Conservation (phyloP, 495 filamentous ascomycete genomes). For the Astrothelium macrocarpum region DNA sequence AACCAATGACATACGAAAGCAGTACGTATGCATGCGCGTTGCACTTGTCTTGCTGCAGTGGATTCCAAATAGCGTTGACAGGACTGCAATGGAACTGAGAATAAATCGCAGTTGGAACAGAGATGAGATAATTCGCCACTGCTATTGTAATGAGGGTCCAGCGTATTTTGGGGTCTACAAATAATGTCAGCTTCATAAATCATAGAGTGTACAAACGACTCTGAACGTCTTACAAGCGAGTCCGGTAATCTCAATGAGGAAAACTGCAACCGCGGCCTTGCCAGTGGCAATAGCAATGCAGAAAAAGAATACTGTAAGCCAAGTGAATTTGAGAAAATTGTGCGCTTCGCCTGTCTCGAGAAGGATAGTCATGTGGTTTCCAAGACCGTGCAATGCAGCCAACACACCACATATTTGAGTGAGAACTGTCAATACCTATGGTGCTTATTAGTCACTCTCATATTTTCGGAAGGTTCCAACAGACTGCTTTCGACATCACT, state of each 20-base stretch:
- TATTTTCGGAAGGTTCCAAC: neutral
- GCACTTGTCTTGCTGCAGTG: neutral
- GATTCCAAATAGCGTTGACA: slow-evolving; percentile 1
- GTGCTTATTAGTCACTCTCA: neutral
- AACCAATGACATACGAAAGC: neutral
- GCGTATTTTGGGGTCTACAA: slow-evolving; percentile 4
- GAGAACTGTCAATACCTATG: neutral
- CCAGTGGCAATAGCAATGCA: slow-evolving; percentile 4
- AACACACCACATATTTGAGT: slow-evolving; percentile 2
- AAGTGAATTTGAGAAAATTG: slow-evolving; percentile 4
- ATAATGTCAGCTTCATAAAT: neutral
- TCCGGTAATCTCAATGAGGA: neutral
- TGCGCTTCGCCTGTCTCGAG: slow-evolving; percentile 1
- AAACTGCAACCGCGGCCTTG: slow-evolving; percentile 5
- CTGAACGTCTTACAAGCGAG: slow-evolving; percentile 1
- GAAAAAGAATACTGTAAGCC: slow-evolving; percentile 5
- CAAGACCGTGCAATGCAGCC: slow-evolving; percentile 2
- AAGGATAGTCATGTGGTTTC: slow-evolving; percentile 2
- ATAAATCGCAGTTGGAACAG: neutral
- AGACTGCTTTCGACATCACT: neutral
- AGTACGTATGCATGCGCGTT: neutral
- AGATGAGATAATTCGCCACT: neutral
- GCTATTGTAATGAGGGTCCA: neutral
- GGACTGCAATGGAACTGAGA: slow-evolving; percentile 1
- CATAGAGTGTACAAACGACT: neutral